A percentile compares a stretch with the other conserved stretches of the same genome.
Evolutionary conservation across 805 yeast species (phyloP).

Genomic region (Metschnikowia koreensis): DNA sequence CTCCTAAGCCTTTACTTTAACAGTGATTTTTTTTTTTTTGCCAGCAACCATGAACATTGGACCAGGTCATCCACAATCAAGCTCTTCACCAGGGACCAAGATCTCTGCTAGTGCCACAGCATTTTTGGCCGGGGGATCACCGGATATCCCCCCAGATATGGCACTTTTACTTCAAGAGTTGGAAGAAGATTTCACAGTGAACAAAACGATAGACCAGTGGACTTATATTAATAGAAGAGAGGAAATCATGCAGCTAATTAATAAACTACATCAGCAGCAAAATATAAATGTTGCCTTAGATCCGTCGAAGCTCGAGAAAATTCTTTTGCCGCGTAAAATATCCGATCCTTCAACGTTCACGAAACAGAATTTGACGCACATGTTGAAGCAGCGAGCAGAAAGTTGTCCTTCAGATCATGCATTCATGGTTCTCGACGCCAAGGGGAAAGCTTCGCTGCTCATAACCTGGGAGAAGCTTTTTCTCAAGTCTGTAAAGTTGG

Average conservation of each 20-base stretch:
- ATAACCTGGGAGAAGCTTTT: conserved; percentile 91
- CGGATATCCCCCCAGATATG: conserved; percentile 47
- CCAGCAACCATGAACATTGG: conserved; percentile 14
- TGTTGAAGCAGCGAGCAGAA: conserved; percentile 70
- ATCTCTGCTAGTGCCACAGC: conserved; percentile 14
- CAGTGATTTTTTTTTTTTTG: neutral
- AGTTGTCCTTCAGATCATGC: conserved; percentile 65
- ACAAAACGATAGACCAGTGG: conserved; percentile 46
- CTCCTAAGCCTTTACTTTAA: neutral
- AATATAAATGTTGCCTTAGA: conserved; percentile 25
- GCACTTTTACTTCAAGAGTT: conserved; percentile 39
- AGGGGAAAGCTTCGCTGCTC: conserved; percentile 73
- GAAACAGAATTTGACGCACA: conserved; percentile 62
- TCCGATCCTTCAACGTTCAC: conserved; percentile 25
- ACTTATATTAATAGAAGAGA: conserved; percentile 45
- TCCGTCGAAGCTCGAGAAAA: conserved; percentile 47
- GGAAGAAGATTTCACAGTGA: conserved; percentile 41
- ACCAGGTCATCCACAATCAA: conserved; percentile 8
- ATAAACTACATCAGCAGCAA: conserved; percentile 33
- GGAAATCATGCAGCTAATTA: conserved; percentile 41
- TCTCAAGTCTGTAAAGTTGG: conserved; percentile 79
- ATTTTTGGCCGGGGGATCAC: conserved; percentile 17
- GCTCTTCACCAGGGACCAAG: conserved; percentile 4
- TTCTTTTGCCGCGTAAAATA: conserved; percentile 60
- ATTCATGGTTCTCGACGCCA: conserved; percentile 64